Percentiles rank a stretch among this genome's conserved stretches.
Evolutionary conservation across 75 land plant genomes (phyloP).

Genomic region (Azolla pinnata): DNA sequence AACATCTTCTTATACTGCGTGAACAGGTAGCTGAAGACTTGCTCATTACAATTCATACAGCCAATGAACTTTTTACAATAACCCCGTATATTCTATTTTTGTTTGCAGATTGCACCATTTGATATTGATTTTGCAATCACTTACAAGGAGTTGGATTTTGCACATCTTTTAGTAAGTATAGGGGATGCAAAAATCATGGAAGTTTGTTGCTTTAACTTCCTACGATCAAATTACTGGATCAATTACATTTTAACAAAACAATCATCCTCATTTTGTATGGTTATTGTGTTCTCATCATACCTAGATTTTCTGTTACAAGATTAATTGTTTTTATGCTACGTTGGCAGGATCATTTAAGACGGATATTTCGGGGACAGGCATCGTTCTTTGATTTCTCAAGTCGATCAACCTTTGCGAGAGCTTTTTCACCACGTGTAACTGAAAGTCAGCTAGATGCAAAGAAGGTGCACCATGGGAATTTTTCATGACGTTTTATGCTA

Average conservation of each 20-base stretch:
- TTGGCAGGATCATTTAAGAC: slow-evolving; percentile 84
- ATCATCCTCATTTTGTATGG: too few relatives aligned
- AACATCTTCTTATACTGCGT: slow-evolving; percentile 81
- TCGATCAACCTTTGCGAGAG: slow-evolving; percentile 76
- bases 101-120: slow-evolving; percentile 89
- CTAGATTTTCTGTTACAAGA: background rate
- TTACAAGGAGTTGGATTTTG: slow-evolving; percentile 96
- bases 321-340: background rate
- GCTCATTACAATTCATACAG: too few relatives aligned
- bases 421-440: slow-evolving; percentile 85
- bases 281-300: background rate
- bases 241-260: too few relatives aligned
- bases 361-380: slow-evolving; percentile 87
- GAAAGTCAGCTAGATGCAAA: slow-evolving; percentile 97
- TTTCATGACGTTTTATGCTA: too few relatives aligned
- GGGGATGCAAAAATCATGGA: too few relatives aligned
- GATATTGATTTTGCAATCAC: slow-evolving; percentile 98
- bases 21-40: slow-evolving; percentile 74
- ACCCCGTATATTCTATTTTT: too few relatives aligned
- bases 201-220: too few relatives aligned
- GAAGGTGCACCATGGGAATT: slow-evolving; percentile 38
- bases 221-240: too few relatives aligned
- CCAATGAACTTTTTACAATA: too few relatives aligned
- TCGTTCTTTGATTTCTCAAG: slow-evolving; percentile 86
- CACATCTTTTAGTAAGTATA: slow-evolving; percentile 71